Evolutionary conservation across 2,329 filamentous ascomycete species (phyloP).

Genomic region (Didymella glomerata): DNA sequence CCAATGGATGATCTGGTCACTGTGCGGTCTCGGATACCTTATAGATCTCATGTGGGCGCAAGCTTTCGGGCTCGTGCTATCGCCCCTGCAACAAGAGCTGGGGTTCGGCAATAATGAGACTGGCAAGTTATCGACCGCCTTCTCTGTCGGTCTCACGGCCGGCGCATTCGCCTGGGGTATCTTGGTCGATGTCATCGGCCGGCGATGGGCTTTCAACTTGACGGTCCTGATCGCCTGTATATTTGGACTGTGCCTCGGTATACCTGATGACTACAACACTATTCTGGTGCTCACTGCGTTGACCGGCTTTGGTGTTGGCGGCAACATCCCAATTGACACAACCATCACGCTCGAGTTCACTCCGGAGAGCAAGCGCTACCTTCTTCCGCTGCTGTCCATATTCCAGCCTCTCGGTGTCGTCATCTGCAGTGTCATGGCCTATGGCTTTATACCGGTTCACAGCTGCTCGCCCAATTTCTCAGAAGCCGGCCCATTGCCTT

Average conservation of each 20-base stretch:
- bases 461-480: conserved; percentile 63
- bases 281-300: conserved; percentile 65
- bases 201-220: conserved; percentile 66
- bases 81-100: conserved; percentile 65
- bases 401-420: conserved; percentile 66
- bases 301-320: conserved; percentile 61
- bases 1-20: conserved; percentile 62
- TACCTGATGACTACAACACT: conserved; percentile 59
- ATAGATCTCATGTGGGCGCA: conserved; percentile 67
- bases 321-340: conserved; percentile 65
- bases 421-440: conserved; percentile 60
- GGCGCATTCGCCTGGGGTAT: conserved; percentile 66
- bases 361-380: conserved; percentile 61
- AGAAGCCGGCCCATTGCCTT: conserved; percentile 53
- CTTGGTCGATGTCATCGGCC: conserved; percentile 62
- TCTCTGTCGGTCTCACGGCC: conserved; percentile 63
- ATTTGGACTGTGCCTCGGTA: conserved; percentile 63
- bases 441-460: conserved; percentile 62
- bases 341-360: conserved; percentile 66
- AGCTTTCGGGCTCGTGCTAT: conserved; percentile 64
- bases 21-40: conserved; percentile 65
- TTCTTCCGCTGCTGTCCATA: conserved; percentile 62
- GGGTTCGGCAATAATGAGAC: conserved; percentile 57
- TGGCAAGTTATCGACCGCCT: conserved; percentile 64
- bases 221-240: conserved; percentile 64